These are phyloP conservation scores for Aspergillus ochraceus DNA, from an alignment of 2,329 filamentous ascomycete species.

Conservation along the genomic window DNA sequence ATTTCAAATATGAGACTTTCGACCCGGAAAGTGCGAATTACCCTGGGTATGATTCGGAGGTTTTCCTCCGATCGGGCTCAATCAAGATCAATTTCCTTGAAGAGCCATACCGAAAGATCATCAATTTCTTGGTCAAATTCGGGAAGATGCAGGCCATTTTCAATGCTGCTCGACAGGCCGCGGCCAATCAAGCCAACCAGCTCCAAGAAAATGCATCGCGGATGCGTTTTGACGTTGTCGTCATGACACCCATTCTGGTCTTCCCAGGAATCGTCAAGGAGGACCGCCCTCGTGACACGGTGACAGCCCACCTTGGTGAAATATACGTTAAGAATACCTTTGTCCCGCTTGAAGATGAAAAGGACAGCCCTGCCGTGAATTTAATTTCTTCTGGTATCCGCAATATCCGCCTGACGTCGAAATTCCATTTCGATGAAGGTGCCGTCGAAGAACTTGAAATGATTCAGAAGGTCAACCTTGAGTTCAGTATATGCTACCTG, in stretches of 20 bases:
- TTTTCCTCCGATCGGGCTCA: slow-evolving; percentile 87
- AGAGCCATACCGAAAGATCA: slow-evolving; percentile 96
- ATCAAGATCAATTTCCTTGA: slow-evolving; percentile 97
- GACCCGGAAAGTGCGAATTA: slow-evolving; percentile 74
- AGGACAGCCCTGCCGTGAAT: slow-evolving; percentile 75
- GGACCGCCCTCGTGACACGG: slow-evolving; percentile 71
- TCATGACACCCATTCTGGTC: slow-evolving; percentile 94
- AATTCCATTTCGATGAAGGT: slow-evolving; percentile 75
- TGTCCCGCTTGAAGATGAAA: slow-evolving; percentile 74
- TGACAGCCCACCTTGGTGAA: slow-evolving; percentile 93
- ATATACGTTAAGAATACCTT: slow-evolving; percentile 97
- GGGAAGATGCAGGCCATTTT: slow-evolving; percentile 99
- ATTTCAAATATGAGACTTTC: slow-evolving; percentile 97
- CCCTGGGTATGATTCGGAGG: slow-evolving; percentile 90
- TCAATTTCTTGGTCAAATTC: slow-evolving; percentile 97
- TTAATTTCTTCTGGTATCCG: slow-evolving; percentile 88
- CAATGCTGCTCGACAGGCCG: slow-evolving; percentile 92
- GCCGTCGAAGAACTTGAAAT: slow-evolving; percentile 85
- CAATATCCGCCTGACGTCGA: slow-evolving; percentile 86
- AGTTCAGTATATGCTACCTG: slow-evolving; percentile 87
- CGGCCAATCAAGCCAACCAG: slow-evolving; percentile 88
- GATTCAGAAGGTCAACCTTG: slow-evolving; percentile 94
- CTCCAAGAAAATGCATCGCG: slow-evolving; percentile 86
- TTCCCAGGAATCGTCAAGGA: slow-evolving; percentile 79
- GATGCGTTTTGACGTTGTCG: slow-evolving; percentile 88